phyloP scores from a whole-genome alignment of 768 basidiomycete genomes.

The Trichaptum fuscoviolaceum region DNA sequence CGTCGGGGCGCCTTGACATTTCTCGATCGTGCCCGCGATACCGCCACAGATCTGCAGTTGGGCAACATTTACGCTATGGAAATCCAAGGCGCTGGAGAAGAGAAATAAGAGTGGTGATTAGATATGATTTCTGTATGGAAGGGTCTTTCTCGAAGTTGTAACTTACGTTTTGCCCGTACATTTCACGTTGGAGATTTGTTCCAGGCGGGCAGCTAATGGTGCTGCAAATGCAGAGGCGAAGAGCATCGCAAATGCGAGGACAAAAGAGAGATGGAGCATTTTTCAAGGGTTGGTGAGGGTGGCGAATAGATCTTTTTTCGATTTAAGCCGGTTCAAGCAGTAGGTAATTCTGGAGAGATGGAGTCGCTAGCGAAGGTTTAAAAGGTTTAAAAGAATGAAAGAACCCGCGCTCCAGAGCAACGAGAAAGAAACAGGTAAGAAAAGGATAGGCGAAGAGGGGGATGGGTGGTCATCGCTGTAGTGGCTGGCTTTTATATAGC shows the following conservation, averaged over 20 bases:
- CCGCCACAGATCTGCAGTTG: constrained; percentile 25
- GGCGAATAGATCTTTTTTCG: not conserved
- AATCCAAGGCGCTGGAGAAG: constrained; percentile 17
- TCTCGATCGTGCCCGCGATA: constrained; percentile 23
- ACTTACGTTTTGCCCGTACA: constrained; percentile 6
- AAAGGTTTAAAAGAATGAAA: not conserved
- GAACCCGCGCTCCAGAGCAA: not conserved
- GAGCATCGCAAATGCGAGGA: constrained; percentile 15
- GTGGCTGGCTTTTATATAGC: not conserved
- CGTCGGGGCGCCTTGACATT: constrained; percentile 22
- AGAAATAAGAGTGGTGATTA: too few species aligned
- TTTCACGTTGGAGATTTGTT: constrained; percentile 17
- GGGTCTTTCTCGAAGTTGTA: too few species aligned
- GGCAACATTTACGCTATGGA: constrained; percentile 24
- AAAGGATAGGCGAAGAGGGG: not conserved
- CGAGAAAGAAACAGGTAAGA: not conserved
- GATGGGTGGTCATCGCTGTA: not conserved
- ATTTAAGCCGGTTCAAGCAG: not conserved
- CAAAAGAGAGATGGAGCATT: constrained; percentile 18
- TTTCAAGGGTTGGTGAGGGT: not conserved
- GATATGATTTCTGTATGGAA: too few species aligned
- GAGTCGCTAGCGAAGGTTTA: not conserved
- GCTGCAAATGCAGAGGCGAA: constrained; percentile 16
- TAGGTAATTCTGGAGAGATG: not conserved
- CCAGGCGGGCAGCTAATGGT: constrained; percentile 17